Conservation (phyloP, 495 filamentous ascomycete species). For the Penicillium flavigenum region DNA sequence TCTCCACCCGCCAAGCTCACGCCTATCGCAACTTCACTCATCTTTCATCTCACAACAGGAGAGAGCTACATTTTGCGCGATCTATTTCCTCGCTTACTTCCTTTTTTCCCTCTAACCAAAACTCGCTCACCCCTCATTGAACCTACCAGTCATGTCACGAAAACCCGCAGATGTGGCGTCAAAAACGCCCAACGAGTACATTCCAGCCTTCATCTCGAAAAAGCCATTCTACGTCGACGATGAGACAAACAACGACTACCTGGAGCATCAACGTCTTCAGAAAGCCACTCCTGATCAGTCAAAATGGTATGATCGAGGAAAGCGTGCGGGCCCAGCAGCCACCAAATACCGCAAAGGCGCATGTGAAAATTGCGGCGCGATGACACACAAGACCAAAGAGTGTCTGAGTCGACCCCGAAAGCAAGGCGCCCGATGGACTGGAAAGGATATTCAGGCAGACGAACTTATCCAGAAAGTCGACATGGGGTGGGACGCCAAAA, state of each 20-base stretch:
- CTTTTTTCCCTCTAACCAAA: background rate
- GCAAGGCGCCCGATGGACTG: slow-evolving; percentile 88
- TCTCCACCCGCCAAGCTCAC: background rate
- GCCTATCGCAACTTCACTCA: slow-evolving; percentile 9
- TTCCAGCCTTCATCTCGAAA: slow-evolving; percentile 95
- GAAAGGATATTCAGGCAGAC: slow-evolving; percentile 89
- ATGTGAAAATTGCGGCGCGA: slow-evolving; percentile 96
- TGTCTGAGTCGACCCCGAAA: slow-evolving; percentile 88
- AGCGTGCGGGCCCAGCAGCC: slow-evolving; percentile 74
- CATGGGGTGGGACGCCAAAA: slow-evolving; percentile 95
- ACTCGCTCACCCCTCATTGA: background rate
- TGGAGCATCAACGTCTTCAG: slow-evolving; percentile 93
- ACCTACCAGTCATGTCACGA: slow-evolving; percentile 38
- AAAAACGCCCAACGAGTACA: slow-evolving; percentile 96
- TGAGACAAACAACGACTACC: slow-evolving; percentile 80
- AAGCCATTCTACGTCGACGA: slow-evolving; percentile 95
- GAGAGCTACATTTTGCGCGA: slow-evolving; percentile 5
- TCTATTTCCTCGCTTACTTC: background rate
- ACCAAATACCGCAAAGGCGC: slow-evolving; percentile 98
- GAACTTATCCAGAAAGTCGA: slow-evolving; percentile 82
- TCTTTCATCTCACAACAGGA: slow-evolving; percentile 7
- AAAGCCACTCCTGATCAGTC: slow-evolving; percentile 61
- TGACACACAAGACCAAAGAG: slow-evolving; percentile 93
- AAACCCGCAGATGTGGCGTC: slow-evolving; percentile 52
- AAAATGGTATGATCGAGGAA: slow-evolving; percentile 88